Conservation (phyloP, 2,329 filamentous ascomycete species). For the Epichloe bromicola region DNA sequence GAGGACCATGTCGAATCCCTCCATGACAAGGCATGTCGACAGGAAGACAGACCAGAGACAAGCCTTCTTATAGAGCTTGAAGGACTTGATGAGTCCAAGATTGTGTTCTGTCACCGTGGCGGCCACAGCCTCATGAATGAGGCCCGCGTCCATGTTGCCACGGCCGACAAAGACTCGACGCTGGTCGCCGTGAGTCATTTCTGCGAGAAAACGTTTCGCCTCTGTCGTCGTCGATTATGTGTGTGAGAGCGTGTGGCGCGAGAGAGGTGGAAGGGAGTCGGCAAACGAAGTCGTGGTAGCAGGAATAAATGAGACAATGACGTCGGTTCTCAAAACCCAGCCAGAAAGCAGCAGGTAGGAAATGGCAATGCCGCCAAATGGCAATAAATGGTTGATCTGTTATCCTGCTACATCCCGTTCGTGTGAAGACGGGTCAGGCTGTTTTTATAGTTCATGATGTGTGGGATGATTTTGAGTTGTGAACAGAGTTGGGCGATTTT, state of each 20-base stretch:
- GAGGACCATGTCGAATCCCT: conserved; percentile 27
- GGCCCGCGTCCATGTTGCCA: conserved; percentile 7
- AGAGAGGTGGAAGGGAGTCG: too few species aligned
- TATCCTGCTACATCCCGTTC: not conserved
- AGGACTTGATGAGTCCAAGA: conserved; percentile 19
- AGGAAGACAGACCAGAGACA: conserved; percentile 25
- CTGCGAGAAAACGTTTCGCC: too few species aligned
- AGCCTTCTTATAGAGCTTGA: conserved; percentile 27
- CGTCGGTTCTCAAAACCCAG: too few species aligned
- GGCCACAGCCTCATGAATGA: conserved; percentile 10
- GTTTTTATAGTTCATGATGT: conserved; percentile 5
- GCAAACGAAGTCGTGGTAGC: too few species aligned
- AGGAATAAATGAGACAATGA: not conserved
- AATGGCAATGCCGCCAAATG: not conserved
- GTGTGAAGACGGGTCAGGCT: not conserved
- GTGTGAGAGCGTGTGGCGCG: too few species aligned
- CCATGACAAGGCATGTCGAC: conserved; percentile 26
- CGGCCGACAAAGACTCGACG: conserved; percentile 5
- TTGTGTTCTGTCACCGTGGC: conserved; percentile 22
- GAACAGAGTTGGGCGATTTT: not conserved
- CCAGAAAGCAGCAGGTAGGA: not conserved
- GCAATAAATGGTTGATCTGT: not conserved
- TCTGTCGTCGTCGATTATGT: too few species aligned
- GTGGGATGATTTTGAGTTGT: not conserved
- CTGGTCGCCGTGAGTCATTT: conserved; percentile 1